These are phyloP conservation scores for Sugiyamaella novakii DNA, from an alignment of 1,139 yeast genomes.

Conservation along the genomic window DNA sequence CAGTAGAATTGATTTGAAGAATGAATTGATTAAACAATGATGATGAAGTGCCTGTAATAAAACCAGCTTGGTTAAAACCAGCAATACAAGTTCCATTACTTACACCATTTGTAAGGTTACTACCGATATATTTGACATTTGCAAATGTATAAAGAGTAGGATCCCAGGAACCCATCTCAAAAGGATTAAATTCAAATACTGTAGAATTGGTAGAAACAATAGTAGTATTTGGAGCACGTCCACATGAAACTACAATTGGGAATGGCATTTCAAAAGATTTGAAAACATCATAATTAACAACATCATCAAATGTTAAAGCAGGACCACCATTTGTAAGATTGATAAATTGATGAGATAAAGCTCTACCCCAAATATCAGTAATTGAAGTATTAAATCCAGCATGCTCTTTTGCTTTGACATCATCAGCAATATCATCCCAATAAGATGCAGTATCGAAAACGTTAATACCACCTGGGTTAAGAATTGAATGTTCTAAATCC, in stretches of 20 bases:
- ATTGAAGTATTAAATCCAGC: slow-evolving; percentile 79
- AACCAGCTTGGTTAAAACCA: slow-evolving; percentile 80
- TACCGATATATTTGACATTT: slow-evolving; percentile 72
- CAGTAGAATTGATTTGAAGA: slow-evolving; percentile 58
- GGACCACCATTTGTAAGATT: slow-evolving; percentile 61
- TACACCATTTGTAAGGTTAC: slow-evolving; percentile 60
- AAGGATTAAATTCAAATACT: slow-evolving; percentile 79
- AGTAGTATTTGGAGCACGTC: slow-evolving; percentile 68
- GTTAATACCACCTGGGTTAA: slow-evolving; percentile 72
- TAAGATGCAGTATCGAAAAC: slow-evolving; percentile 63
- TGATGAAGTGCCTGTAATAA: slow-evolving; percentile 75
- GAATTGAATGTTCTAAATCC: slow-evolving; percentile 67
- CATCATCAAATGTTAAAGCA: slow-evolving; percentile 64
- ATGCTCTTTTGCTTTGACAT: slow-evolving; percentile 59
- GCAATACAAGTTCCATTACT: slow-evolving; percentile 51
- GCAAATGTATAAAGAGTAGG: slow-evolving; percentile 74
- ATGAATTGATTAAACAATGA: slow-evolving; percentile 73
- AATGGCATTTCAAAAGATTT: slow-evolving; percentile 75
- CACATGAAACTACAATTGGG: slow-evolving; percentile 84
- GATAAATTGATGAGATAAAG: slow-evolving; percentile 76
- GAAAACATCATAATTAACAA: slow-evolving; percentile 59
- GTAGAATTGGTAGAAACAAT: slow-evolving; percentile 65
- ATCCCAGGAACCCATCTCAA: slow-evolving; percentile 87
- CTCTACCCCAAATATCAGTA: slow-evolving; percentile 95
- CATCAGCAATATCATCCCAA: slow-evolving; percentile 57